phyloP scores from a whole-genome alignment of 345 rosid genomes.

The Bruguiera sexangula region DNA sequence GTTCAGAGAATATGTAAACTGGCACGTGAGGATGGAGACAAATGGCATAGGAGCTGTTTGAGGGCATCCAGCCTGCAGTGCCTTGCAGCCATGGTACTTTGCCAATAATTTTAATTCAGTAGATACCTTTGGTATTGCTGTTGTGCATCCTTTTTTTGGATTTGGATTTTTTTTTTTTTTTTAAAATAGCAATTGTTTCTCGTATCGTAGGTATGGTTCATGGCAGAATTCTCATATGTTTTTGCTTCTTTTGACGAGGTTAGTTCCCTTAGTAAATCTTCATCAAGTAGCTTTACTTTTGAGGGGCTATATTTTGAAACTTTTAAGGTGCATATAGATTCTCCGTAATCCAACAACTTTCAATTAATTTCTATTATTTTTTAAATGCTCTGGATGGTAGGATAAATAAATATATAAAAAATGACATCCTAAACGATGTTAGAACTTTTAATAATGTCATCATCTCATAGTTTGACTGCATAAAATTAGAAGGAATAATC shows the following conservation, averaged over 20 bases:
- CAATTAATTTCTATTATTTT: neutral
- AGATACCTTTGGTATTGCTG: too few species aligned
- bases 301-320: slow-evolving; percentile 3
- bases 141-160: neutral
- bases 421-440: neutral
- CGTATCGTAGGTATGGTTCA: slow-evolving; percentile 82
- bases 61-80: slow-evolving; percentile 87
- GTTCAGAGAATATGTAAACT: slow-evolving; percentile 64
- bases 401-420: neutral
- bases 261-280: slow-evolving; percentile 16
- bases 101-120: slow-evolving; percentile 34
- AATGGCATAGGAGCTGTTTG: slow-evolving; percentile 39
- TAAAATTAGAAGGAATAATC: too few species aligned
- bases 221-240: slow-evolving; percentile 67
- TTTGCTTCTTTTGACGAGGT: slow-evolving; percentile 84
- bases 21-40: slow-evolving; percentile 54
- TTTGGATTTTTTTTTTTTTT: neutral
- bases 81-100: slow-evolving; percentile 83
- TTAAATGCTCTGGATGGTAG: neutral
- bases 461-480: too few species aligned
- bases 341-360: neutral
- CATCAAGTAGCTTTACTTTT: neutral
- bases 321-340: neutral
- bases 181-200: neutral
- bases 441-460: neutral